These are phyloP conservation scores for Macrolepiota dolichaula DNA, from an alignment of 768 basidiomycete species.

Conservation along the genomic window DNA sequence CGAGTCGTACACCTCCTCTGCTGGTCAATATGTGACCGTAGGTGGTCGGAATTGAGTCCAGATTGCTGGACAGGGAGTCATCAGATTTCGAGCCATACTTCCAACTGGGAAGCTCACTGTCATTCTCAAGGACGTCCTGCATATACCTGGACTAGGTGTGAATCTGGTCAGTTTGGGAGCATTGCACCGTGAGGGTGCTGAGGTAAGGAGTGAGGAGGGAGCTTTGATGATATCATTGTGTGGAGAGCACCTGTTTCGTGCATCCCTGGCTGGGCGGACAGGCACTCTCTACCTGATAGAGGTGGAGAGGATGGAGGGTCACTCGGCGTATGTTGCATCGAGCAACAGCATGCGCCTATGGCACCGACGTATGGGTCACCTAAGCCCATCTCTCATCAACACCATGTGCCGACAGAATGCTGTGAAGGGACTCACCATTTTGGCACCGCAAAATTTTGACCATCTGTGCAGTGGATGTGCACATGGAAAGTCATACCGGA, in stretches of 20 bases:
- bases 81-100: too few species aligned
- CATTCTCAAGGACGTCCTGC: too few species aligned
- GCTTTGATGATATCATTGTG: neutral
- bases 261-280: neutral
- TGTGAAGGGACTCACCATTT: too few species aligned
- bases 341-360: conserved; percentile 12
- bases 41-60: too few species aligned
- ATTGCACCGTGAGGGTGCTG: conserved; percentile 12
- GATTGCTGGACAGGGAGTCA: too few species aligned
- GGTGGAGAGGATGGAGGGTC: neutral
- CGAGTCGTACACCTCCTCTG: too few species aligned
- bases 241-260: neutral
- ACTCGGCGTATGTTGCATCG: neutral
- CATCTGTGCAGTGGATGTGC: too few species aligned
- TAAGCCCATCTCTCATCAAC: too few species aligned
- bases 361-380: conserved; percentile 23
- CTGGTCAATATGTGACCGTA: too few species aligned
- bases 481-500: conserved; percentile 22
- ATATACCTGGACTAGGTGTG: conserved; percentile 13
- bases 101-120: too few species aligned
- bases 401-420: too few species aligned
- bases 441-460: too few species aligned
- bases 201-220: neutral
- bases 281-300: conserved; percentile 8
- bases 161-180: conserved; percentile 19